These are phyloP conservation scores for maize (Zea mays) DNA, from an alignment of 176 grass and related monocot species.

Conservation along the genomic window DNA sequence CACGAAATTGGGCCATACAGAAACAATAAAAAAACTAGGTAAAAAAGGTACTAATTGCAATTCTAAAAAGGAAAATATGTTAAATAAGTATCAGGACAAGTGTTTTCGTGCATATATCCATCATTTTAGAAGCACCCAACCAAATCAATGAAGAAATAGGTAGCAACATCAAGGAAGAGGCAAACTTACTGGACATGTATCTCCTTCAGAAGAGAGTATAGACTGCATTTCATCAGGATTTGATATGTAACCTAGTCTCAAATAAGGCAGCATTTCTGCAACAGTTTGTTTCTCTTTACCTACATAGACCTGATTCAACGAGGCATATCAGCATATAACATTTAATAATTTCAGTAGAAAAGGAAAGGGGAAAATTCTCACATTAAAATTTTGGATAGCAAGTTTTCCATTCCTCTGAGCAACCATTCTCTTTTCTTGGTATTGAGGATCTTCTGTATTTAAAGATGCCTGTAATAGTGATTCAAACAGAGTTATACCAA, in stretches of 20 bases:
- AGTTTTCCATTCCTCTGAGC: conserved; percentile 96
- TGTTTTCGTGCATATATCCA: background rate
- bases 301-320: conserved; percentile 57
- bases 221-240: conserved; percentile 90
- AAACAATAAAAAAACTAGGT: background rate
- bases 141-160: conserved; percentile 13
- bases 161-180: conserved; percentile 2
- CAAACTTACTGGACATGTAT: conserved; percentile 79
- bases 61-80: conserved; percentile 14
- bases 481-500: conserved; percentile 37
- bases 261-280: conserved; percentile 85
- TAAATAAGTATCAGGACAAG: background rate
- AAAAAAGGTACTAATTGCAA: conserved; percentile 1
- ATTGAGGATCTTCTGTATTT: conserved; percentile 97
- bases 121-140: background rate
- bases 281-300: conserved; percentile 94
- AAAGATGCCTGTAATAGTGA: conserved; percentile 73
- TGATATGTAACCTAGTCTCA: conserved; percentile 92
- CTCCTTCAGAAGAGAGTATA: conserved; percentile 86
- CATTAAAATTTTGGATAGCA: conserved; percentile 92
- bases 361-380: conserved; percentile 35
- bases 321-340: conserved; percentile 36
- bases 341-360: conserved; percentile 27
- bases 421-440: conserved; percentile 97
- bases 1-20: background rate